Evolutionary conservation across 129 eudicot genomes (phyloP).

Genomic region (Flaveria brownii): DNA sequence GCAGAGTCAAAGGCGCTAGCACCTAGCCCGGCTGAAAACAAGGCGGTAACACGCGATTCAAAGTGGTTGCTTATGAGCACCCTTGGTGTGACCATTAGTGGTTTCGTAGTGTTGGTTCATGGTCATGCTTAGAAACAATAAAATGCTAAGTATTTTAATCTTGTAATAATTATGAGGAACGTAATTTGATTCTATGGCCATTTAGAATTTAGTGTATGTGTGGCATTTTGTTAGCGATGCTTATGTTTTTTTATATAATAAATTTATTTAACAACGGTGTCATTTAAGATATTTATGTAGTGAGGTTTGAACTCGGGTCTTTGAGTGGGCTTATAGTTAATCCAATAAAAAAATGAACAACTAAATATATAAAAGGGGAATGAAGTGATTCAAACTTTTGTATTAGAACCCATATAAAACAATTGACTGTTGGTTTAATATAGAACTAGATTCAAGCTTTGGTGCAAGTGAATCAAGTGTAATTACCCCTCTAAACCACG

Average conservation of each 20-base stretch:
- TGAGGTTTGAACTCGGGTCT: too few species aligned
- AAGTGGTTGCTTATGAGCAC: conserved; percentile 34
- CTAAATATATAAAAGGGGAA: too few species aligned
- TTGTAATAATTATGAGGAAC: not conserved
- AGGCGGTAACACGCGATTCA: conserved; percentile 12
- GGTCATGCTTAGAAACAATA: conserved; percentile 22
- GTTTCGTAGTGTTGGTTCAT: conserved; percentile 18
- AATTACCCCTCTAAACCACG: too few species aligned
- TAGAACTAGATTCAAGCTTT: too few species aligned
- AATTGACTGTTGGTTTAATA: too few species aligned
- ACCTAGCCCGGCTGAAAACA: conserved; percentile 34
- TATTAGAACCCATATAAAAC: too few species aligned
- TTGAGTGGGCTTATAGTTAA: too few species aligned
- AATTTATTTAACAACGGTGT: not conserved
- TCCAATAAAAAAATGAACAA: too few species aligned
- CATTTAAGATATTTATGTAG: too few species aligned
- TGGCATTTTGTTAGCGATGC: not conserved
- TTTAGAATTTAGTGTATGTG: conserved; percentile 1
- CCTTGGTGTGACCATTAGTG: conserved; percentile 19
- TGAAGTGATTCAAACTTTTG: too few species aligned
- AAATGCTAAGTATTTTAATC: conserved; percentile 11
- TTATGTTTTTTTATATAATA: not conserved
- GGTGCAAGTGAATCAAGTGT: too few species aligned
- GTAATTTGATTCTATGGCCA: not conserved
- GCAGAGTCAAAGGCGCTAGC: conserved; percentile 10